Evolutionary conservation across 768 basidiomycete species (phyloP), one percentile per base, ranked within the genome.

Genomic region (Cantharellus cinnabarinus): DNA sequence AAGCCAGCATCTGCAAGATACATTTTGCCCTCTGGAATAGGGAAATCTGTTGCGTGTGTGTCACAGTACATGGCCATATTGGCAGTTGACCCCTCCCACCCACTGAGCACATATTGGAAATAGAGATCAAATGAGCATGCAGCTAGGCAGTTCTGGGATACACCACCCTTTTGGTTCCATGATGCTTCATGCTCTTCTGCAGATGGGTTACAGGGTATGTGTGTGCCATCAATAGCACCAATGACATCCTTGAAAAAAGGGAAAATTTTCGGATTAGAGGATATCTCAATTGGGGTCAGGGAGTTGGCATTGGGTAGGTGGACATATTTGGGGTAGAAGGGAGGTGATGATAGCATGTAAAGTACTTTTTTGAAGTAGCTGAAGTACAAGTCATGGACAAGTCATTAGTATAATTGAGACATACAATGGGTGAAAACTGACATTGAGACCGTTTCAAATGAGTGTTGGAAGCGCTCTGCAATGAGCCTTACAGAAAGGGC

Each of bases 21-120:
- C n/a, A n/a, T n/a, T n/a, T n/a, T n/a, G n/a, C 69, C 70, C 2
- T 57, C 48, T 1, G 71, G 68, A 44, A 74, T 69, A 0, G 40
- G 50, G 39, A 75, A 65, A 60, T 69, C 68, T 3, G 56, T 51
- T 0, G 60, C 1, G 2, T 63, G 63, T 3, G 71, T 68, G 64
- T 70, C 53, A 3, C 66, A 42, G 63, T 65, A 74, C 20, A 74
- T 65, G 0, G 62, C 59, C 14, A 67, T 63, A 67, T 76, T 72
- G 2, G 72, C 65, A 3, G 66, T 66, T 41, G 68, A 70, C 0
- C 74, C 74, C 48, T 76, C 74, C 69, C 71, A 75, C 1, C 73
- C 71, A 58, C 66, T 69, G 2, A 72, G 61, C 3, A 72, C 50
- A 62, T 74, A 76, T 3, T 65, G 62, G 56, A 76, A 75, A 1